Evolutionary conservation across 805 yeast species (phyloP).

Genomic region (Ascoidea tarda): DNA sequence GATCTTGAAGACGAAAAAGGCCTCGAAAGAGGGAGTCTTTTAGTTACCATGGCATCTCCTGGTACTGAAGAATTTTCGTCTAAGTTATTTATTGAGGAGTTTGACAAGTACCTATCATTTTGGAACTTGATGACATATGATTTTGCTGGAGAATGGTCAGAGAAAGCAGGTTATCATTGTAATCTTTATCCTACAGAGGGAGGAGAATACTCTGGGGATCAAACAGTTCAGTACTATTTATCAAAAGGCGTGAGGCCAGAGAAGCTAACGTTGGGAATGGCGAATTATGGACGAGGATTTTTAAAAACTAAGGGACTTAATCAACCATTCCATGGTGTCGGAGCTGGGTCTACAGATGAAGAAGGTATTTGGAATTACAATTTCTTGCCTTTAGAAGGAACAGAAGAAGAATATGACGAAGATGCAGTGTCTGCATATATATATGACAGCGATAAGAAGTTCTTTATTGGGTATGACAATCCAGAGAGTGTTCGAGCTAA

Average conservation of each 20-base stretch:
- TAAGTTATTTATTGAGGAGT: conserved; percentile 29
- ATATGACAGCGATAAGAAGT: conserved; percentile 22
- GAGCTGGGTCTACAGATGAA: conserved; percentile 28
- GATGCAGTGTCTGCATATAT: conserved; percentile 40
- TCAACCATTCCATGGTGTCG: conserved; percentile 26
- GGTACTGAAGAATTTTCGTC: conserved; percentile 35
- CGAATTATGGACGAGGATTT: conserved; percentile 62
- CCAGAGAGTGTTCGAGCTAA: conserved; percentile 36
- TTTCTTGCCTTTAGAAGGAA: conserved; percentile 31
- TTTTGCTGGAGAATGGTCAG: conserved; percentile 68
- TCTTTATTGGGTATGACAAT: conserved; percentile 56
- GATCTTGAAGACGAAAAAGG: conserved; percentile 18
- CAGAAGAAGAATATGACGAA: conserved; percentile 36
- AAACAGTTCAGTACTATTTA: conserved; percentile 31
- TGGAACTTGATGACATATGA: conserved; percentile 94
- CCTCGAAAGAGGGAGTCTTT: conserved; percentile 18
- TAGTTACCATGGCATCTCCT: conserved; percentile 68
- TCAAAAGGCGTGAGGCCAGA: conserved; percentile 25
- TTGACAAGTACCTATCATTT: conserved; percentile 45
- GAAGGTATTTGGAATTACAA: conserved; percentile 40
- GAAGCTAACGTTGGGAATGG: conserved; percentile 74
- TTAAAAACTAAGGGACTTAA: conserved; percentile 28
- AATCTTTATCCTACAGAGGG: conserved; percentile 34
- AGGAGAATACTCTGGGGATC: conserved; percentile 30
- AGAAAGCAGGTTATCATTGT: conserved; percentile 48